These are phyloP conservation scores for Dacryopinax spathularia DNA, from an alignment of 768 basidiomycete genomes.

Conservation along the genomic window DNA sequence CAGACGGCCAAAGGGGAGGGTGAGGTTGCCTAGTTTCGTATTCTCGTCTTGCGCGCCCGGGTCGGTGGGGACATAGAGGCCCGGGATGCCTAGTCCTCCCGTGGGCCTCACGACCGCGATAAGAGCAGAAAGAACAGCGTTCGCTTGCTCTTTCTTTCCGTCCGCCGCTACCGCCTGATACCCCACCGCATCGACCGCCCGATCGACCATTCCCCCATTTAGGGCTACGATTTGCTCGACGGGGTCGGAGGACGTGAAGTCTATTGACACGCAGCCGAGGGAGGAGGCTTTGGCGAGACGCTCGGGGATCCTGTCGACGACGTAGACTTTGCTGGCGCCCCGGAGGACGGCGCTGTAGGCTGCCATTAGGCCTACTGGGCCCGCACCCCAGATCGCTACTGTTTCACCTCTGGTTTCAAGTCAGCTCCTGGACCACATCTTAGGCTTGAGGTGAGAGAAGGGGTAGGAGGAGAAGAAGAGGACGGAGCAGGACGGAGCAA, in stretches of 20 bases:
- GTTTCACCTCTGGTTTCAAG: slow-evolving; percentile 41
- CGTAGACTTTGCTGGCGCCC: slow-evolving; percentile 40
- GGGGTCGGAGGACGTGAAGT: slow-evolving; percentile 39
- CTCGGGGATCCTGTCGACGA: slow-evolving; percentile 43
- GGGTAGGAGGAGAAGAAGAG: slow-evolving; percentile 20
- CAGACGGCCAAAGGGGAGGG: slow-evolving; percentile 22
- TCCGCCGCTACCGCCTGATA: slow-evolving; percentile 41
- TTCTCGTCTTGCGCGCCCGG: slow-evolving; percentile 42
- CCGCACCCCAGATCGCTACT: slow-evolving; percentile 40
- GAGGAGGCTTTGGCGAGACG: slow-evolving; percentile 38
- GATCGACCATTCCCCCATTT: slow-evolving; percentile 10
- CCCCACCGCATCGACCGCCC: slow-evolving; percentile 32
- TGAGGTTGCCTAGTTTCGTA: slow-evolving; percentile 31
- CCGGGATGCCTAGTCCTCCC: slow-evolving; percentile 44
- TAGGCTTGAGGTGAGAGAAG: no score
- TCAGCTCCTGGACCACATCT: no score
- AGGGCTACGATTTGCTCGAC: slow-evolving; percentile 11
- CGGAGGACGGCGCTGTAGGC: slow-evolving; percentile 40
- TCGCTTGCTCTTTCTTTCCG: slow-evolving; percentile 44
- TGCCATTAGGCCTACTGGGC: slow-evolving; percentile 42
- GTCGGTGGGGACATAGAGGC: slow-evolving; percentile 42
- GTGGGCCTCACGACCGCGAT: slow-evolving; percentile 41
- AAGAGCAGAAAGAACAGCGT: slow-evolving; percentile 35
- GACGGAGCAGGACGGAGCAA: neutral
- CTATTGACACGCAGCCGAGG: slow-evolving; percentile 38